Conservation (phyloP, 306 rosid genomes). For the Sicyos baderoa region DNA sequence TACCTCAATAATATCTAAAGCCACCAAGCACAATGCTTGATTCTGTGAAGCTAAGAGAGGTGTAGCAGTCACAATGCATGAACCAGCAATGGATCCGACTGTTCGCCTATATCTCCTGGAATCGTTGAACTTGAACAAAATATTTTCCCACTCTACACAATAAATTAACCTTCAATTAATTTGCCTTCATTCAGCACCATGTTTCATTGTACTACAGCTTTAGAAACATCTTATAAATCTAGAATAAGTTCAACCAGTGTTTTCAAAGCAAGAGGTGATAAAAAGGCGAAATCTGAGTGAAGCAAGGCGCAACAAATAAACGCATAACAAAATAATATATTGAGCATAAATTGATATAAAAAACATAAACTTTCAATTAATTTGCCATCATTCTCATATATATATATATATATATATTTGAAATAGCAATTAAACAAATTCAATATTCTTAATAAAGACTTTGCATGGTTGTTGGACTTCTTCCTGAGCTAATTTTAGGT, state of each 20-base stretch:
- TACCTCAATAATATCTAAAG: constrained; percentile 88
- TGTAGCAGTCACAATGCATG: constrained; percentile 64
- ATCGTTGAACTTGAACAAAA: constrained; percentile 67
- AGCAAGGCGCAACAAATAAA: no score
- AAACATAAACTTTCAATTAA: no score
- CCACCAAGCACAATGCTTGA: constrained; percentile 61
- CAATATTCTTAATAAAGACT: no score
- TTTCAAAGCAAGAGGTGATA: no score
- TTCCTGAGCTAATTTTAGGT: no score
- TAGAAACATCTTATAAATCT: not conserved
- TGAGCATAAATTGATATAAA: no score
- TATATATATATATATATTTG: no score
- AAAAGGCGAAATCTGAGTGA: no score
- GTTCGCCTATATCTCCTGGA: constrained; percentile 74
- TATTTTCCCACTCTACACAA: constrained; percentile 61
- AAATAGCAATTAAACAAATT: no score
- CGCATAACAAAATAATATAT: no score
- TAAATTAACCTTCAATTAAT: constrained; percentile 19
- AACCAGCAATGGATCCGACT: constrained; percentile 73
- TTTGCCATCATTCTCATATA: no score
- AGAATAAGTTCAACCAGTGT: constrained; percentile 2
- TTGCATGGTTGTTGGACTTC: no score
- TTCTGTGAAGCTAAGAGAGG: constrained; percentile 67
- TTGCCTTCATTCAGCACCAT: not conserved
- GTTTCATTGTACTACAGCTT: not conserved